Evolutionary conservation across 2,329 filamentous ascomycete genomes (phyloP).

Genomic region (Sporothrix mexicana): DNA sequence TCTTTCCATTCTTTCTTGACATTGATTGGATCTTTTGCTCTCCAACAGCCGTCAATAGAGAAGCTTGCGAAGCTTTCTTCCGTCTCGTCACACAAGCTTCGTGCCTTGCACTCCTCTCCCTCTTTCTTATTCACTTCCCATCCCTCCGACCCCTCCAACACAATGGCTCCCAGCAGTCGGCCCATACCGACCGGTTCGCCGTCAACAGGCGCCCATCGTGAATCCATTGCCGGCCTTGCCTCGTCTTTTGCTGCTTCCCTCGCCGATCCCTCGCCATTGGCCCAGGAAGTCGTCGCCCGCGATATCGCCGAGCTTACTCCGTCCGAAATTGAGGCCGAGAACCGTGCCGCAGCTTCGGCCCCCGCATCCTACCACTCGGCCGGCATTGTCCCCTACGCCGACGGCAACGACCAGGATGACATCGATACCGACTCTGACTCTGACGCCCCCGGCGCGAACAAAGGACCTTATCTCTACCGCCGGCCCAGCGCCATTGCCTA

Average conservation of each 20-base stretch:
- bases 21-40: not conserved
- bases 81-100: not conserved
- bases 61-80: not conserved
- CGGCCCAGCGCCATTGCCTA: slow-evolving; percentile 78
- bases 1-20: not conserved
- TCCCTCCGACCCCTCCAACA: not conserved
- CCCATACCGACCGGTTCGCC: slow-evolving; percentile 40
- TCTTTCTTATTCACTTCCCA: not conserved
- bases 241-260: slow-evolving; percentile 56
- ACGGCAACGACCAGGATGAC: slow-evolving; percentile 43
- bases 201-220: slow-evolving; percentile 27
- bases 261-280: slow-evolving; percentile 67
- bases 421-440: slow-evolving; percentile 45
- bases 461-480: slow-evolving; percentile 66
- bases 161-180: slow-evolving; percentile 40
- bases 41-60: not conserved
- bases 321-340: slow-evolving; percentile 51
- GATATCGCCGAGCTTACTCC: slow-evolving; percentile 70
- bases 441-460: slow-evolving; percentile 45
- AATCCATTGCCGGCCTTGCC: slow-evolving; percentile 37
- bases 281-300: slow-evolving; percentile 67
- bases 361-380: slow-evolving; percentile 31
- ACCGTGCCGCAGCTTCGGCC: not conserved
- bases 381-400: slow-evolving; percentile 37
- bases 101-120: not conserved